These are phyloP conservation scores for Trichoderma gracile DNA, from an alignment of 2,329 filamentous ascomycete genomes.

Conservation along the genomic window DNA sequence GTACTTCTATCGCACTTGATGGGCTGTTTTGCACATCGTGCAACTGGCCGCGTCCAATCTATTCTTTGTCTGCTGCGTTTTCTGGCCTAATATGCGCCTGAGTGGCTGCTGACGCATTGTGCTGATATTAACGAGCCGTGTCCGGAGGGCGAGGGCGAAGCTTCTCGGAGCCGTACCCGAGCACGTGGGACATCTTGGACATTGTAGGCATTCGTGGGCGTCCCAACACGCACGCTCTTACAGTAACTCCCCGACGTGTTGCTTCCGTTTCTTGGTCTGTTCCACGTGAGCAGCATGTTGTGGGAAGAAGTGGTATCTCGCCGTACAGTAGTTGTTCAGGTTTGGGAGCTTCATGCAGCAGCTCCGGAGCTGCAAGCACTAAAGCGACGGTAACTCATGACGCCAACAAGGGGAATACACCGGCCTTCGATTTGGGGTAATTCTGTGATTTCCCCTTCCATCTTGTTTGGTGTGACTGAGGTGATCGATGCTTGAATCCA, in stretches of 20 bases:
- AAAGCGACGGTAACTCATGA: constrained; percentile 3
- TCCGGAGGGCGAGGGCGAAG: not conserved
- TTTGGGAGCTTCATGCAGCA: constrained; percentile 14
- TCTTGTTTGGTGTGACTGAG: not conserved
- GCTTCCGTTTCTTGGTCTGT: too few relatives aligned
- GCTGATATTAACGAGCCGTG: not conserved
- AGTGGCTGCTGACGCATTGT: not conserved
- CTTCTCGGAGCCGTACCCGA: constrained; percentile 11
- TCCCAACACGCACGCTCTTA: too few relatives aligned
- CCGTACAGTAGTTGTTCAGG: too few relatives aligned
- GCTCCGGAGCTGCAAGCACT: constrained; percentile 11
- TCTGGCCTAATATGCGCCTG: not conserved
- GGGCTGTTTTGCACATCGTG: constrained; percentile 1
- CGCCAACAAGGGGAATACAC: constrained; percentile 11
- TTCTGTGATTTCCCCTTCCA: not conserved
- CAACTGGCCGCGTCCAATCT: not conserved
- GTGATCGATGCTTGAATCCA: too few relatives aligned
- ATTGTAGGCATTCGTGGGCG: not conserved
- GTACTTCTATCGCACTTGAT: not conserved
- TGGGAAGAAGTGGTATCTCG: too few relatives aligned
- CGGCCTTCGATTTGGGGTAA: constrained; percentile 1
- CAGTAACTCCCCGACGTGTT: not conserved
- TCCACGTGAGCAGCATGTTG: not conserved
- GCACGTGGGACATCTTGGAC: constrained; percentile 16
- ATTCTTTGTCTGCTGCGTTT: not conserved